A percentile compares a stretch with the other conserved stretches of the same genome.
phyloP scores from a whole-genome alignment of 2,329 filamentous ascomycete genomes.

The Helotiales sp. region DNA sequence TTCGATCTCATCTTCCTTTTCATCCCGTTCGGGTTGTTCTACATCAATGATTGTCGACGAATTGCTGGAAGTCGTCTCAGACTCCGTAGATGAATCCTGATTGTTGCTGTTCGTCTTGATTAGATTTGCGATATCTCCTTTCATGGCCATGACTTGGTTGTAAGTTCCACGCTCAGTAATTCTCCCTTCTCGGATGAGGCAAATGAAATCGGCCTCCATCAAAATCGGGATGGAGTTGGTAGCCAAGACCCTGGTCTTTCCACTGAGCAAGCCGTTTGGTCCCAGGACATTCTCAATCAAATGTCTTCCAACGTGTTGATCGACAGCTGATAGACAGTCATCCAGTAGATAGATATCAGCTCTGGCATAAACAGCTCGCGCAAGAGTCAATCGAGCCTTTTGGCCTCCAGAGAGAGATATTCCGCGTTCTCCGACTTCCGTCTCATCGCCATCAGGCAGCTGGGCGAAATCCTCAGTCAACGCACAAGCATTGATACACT shows the following conservation, averaged over 20 bases:
- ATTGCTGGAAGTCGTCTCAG: conserved; percentile 56
- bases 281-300: conserved; percentile 94
- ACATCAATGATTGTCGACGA: conserved; percentile 62
- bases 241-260: conserved; percentile 90
- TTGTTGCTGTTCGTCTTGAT: conserved; percentile 72
- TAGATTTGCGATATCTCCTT: conserved; percentile 84
- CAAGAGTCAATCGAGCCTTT: conserved; percentile 90
- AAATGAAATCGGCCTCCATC: conserved; percentile 87
- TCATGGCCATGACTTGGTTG: conserved; percentile 89
- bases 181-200: conserved; percentile 79
- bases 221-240: conserved; percentile 95
- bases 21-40: conserved; percentile 54
- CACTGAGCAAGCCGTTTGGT: conserved; percentile 76
- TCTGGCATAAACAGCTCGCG: conserved; percentile 91
- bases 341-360: conserved; percentile 97
- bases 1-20: conserved; percentile 66
- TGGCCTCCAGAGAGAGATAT: conserved; percentile 96
- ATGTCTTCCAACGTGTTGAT: conserved; percentile 94
- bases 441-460: conserved; percentile 94
- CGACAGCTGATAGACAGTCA: conserved; percentile 94
- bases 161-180: conserved; percentile 90
- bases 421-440: conserved; percentile 93
- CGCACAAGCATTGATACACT: conserved; percentile 89
- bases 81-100: conserved; percentile 53
- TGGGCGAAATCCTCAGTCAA: conserved; percentile 88